Base-by-base conservation (phyloP, 495 filamentous ascomycete genomes). In the Aspergillus cavernicola region DNA sequence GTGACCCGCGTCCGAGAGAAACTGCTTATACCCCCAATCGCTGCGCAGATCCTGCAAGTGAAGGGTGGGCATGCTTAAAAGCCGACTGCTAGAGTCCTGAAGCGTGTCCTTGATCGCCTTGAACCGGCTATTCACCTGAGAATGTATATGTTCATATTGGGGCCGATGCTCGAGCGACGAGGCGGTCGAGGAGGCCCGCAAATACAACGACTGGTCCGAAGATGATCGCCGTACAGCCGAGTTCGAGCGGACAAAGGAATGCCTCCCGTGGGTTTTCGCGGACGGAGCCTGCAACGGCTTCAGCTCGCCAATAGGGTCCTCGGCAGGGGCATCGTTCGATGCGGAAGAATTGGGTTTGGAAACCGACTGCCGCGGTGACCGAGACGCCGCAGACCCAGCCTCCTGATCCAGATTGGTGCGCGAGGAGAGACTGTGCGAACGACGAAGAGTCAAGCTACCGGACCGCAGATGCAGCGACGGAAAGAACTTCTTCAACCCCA, bases 91-190 rank as follows among this genome's bases (percentile, higher is more conserved):
- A 10, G 85, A 84, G 61, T 92, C 92, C 66, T 85, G 83, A 54
- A 85, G 81, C 65, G 84, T 95, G 63, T 97, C 92, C 60, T 83
- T 86, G 67, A 97, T 93, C 2, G 92, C 92, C 70, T 95, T 96
- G 58, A 93, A 72, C 24, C 92, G 80, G 51, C 87, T 89, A 58
- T 97, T 97, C 49, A 90, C 85, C 62, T 89, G 84, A 10, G 73
- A 68, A 39, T 85, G 81, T 6, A 95, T 81, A 69, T 92, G 76
- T 44, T 85, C 80, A 67, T 92, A 97, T 38, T 86, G 81, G n/a
- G 82, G 79, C 55, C 93, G 90, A 60, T 96, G 89, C 2, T 92
- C 92, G 6, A 95, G 72, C 1, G 92, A 95, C 0, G 91, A 90
- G 0, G 85, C 85, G 7, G 81, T 75, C 0, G 91, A 96, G 1